phyloP scores from a whole-genome alignment of 1,284 basidiomycete species.

The Anthracocystis walkeri region DNA sequence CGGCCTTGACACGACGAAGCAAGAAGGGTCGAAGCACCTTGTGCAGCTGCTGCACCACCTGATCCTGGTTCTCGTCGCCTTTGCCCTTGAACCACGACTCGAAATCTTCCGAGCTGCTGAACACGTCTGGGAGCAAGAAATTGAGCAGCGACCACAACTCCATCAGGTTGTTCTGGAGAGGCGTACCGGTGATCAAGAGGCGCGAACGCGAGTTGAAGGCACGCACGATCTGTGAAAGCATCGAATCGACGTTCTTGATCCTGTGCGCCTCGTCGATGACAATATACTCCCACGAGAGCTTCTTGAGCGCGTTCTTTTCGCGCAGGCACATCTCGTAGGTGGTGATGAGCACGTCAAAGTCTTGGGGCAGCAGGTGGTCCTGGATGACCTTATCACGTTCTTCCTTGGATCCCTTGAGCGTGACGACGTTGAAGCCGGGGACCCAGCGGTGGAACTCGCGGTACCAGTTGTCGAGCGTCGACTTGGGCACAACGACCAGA shows the following conservation, averaged over 20 bases:
- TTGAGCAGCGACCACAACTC: constrained; percentile 96
- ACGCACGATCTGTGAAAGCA: constrained; percentile 94
- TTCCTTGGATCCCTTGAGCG: constrained; percentile 88
- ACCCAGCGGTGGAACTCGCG: constrained; percentile 95
- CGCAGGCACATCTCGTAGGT: constrained; percentile 98
- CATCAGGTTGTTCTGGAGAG: constrained; percentile 96
- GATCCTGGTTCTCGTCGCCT: constrained; percentile 75
- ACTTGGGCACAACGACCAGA: constrained; percentile 96
- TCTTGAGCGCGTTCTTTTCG: constrained; percentile 90
- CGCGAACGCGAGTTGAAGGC: constrained; percentile 88
- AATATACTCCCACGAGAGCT: constrained; percentile 98
- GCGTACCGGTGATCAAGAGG: constrained; percentile 95
- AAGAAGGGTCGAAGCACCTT: constrained; percentile 96
- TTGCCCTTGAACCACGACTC: constrained; percentile 80
- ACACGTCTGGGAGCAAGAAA: constrained; percentile 75
- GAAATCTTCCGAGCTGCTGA: constrained; percentile 74
- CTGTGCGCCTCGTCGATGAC: constrained; percentile 98
- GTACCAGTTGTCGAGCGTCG: constrained; percentile 95
- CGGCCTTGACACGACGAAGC: constrained; percentile 91
- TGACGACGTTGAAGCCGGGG: constrained; percentile 81
- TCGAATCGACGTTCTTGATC: constrained; percentile 98
- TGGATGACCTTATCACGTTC: constrained; percentile 86
- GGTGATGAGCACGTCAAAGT: constrained; percentile 95
- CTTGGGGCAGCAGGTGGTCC: constrained; percentile 81
- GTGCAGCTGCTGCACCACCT: constrained; percentile 94